Percentiles rank a stretch among this genome's conserved stretches.
Conservation (phyloP, 495 filamentous ascomycete species). For the Hypoxylon fragiforme region DNA sequence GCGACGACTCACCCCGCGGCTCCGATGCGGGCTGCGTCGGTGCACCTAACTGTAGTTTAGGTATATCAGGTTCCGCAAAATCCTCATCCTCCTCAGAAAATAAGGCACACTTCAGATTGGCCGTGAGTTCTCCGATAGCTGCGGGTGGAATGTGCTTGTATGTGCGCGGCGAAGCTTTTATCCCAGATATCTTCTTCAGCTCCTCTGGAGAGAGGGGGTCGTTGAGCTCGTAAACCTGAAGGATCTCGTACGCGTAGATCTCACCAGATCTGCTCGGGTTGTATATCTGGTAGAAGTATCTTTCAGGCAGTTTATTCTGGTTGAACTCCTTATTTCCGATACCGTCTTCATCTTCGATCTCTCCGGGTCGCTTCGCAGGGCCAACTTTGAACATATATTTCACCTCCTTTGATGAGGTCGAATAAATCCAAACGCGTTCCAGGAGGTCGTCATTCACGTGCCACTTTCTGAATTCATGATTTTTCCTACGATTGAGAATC, state of each 20-base stretch:
- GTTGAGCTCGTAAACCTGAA: conserved; percentile 57
- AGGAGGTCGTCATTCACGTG: conserved; percentile 47
- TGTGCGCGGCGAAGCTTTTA: conserved; percentile 42
- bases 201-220: conserved; percentile 48
- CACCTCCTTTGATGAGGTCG: conserved; percentile 44
- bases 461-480: conserved; percentile 52
- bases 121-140: conserved; percentile 50
- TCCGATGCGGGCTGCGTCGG: too few species aligned
- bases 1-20: conserved; percentile 35
- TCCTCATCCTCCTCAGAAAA: conserved; percentile 36
- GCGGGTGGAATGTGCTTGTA: conserved; percentile 50
- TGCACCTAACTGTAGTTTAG: too few species aligned
- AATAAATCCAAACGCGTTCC: conserved; percentile 54
- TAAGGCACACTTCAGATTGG: conserved; percentile 47
- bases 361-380: conserved; percentile 42
- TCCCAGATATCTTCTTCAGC: conserved; percentile 47
- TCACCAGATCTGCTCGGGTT: too few species aligned
- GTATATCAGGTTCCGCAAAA: not conserved
- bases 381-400: conserved; percentile 55
- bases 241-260: conserved; percentile 53
- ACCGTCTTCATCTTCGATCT: conserved; percentile 44
- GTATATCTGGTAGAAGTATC: too few species aligned
- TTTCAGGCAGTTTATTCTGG: conserved; percentile 32
- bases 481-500: conserved; percentile 45
- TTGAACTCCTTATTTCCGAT: conserved; percentile 55